Base-by-base conservation (phyloP, 129 eudicot species). In the Scalesia atractyloides region DNA sequence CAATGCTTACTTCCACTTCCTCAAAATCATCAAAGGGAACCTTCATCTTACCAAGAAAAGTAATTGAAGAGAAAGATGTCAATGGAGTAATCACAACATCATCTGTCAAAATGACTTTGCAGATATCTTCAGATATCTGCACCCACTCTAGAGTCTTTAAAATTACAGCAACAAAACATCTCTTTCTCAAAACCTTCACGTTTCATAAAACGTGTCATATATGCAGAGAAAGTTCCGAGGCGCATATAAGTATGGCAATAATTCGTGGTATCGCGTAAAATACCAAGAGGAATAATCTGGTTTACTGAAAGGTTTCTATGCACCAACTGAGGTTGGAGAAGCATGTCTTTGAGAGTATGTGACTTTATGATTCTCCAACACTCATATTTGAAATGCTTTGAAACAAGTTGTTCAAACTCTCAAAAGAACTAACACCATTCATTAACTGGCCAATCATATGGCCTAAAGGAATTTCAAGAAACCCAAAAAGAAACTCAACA, bases 51-150 rank as follows among this genome's bases (percentile, higher is more conserved):
- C 48, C 10, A 15, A 76, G 13, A 10, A 66, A 0, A 2, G 64
- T 16, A 15, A 59, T 43, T 18, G 75, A 9, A 7, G 81, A 76
- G 9, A 14, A 3, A 3, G 20, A 56, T 5, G 70, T 49, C 3
- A n/a, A 15, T 0, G 69, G 70, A 3, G 75, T 46, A 0, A 59
- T 20, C 3, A 76, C 47, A 13, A 76, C 59, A 59, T 76, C 70
- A 68, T 76, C 81, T 7, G 69, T 41, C 70, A 76, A 14, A 63
- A 57, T 43, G 41, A 76, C 75, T 57, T 69, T 14, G 37, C 51
- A n/a, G 68, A 34, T 17, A 22, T n/a, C 52, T 68, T 76, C 13
- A 76, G 6, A n/a, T 53, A 58, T 7, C 61, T n/a, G 69, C 70
- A 9, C 8, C 12, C 0, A 33, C 53, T 5, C 30, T 57, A 0